Evolutionary conservation across 306 rosid species (phyloP).

Genomic region (Glycine tomentella): DNA sequence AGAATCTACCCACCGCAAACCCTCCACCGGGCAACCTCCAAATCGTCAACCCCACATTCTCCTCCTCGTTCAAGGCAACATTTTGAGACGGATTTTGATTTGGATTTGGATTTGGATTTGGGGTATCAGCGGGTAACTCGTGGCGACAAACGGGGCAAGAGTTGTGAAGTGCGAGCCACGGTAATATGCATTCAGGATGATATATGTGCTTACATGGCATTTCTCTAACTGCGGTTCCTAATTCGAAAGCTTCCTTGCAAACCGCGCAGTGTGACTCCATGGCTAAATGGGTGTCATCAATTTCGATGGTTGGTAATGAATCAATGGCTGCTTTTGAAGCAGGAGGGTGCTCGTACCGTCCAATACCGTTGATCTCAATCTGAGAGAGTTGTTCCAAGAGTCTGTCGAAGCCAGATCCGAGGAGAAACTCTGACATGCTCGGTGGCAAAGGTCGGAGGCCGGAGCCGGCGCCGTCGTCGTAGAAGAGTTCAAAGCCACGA

Average conservation of each 20-base stretch:
- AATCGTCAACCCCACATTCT: constrained; percentile 73
- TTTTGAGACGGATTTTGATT: no score
- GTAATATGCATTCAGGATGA: constrained; percentile 80
- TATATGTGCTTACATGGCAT: constrained; percentile 91
- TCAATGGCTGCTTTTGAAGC: constrained; percentile 84
- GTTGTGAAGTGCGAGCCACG: constrained; percentile 82
- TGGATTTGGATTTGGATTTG: background rate
- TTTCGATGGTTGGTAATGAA: constrained; percentile 72
- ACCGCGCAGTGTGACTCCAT: constrained; percentile 78
- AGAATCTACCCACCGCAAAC: constrained; percentile 82
- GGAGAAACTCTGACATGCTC: constrained; percentile 81
- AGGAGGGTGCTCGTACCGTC: constrained; percentile 68
- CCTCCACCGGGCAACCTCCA: constrained; percentile 96
- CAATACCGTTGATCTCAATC: constrained; percentile 69
- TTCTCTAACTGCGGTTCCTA: constrained; percentile 62
- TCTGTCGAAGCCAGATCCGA: constrained; percentile 86
- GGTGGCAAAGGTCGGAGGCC: constrained; percentile 81
- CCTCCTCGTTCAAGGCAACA: constrained; percentile 47
- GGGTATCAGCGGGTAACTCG: constrained; percentile 63
- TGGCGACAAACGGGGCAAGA: constrained; percentile 94
- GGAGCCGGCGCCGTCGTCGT: constrained; percentile 78
- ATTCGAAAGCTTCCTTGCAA: constrained; percentile 74
- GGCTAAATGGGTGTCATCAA: constrained; percentile 50
- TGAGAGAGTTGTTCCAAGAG: constrained; percentile 79
- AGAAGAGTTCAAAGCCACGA: constrained; percentile 73